These are phyloP conservation scores for Blastomyces parvus DNA, from an alignment of 2,329 filamentous ascomycete species.

Conservation along the genomic window DNA sequence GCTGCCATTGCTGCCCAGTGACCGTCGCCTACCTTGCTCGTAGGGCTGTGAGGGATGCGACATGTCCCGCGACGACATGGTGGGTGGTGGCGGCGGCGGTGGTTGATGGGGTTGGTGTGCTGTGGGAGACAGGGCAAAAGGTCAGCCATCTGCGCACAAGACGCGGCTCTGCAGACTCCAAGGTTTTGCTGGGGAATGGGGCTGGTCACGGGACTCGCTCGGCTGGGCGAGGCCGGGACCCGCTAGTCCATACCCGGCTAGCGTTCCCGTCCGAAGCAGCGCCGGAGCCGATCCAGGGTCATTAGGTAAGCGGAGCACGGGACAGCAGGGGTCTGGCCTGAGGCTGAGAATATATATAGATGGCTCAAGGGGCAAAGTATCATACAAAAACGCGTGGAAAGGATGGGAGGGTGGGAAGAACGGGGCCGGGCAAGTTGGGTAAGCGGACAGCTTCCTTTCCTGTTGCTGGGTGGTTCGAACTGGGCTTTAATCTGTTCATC, in stretches of 20 bases:
- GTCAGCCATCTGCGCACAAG: conserved; percentile 11
- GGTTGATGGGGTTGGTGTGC: background rate
- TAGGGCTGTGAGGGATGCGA: conserved; percentile 26
- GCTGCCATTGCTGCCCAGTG: conserved; percentile 30
- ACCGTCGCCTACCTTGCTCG: conserved; percentile 28
- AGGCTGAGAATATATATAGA: background rate
- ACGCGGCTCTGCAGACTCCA: conserved; percentile 16
- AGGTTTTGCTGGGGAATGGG: conserved; percentile 15
- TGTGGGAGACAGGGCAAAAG: conserved; percentile 4
- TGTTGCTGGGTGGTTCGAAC: background rate
- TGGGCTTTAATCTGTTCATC: background rate
- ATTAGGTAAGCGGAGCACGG: conserved; percentile 10
- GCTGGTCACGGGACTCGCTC: conserved; percentile 15
- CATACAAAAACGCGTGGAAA: too few relatives aligned
- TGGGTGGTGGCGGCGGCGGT: conserved; percentile 3
- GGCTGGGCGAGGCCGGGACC: conserved; percentile 18
- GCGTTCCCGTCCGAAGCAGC: conserved; percentile 26
- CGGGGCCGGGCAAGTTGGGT: background rate
- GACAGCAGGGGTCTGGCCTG: background rate
- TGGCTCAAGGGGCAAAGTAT: too few relatives aligned
- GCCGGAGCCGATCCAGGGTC: conserved; percentile 18
- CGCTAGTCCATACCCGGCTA: conserved; percentile 24
- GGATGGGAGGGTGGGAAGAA: background rate
- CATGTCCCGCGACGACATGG: conserved; percentile 26
- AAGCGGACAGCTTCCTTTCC: background rate